A percentile compares a stretch with the other conserved stretches of the same genome.
These are phyloP conservation scores for Clausena lansium DNA, from an alignment of 345 rosid genomes.

Conservation along the genomic window DNA sequence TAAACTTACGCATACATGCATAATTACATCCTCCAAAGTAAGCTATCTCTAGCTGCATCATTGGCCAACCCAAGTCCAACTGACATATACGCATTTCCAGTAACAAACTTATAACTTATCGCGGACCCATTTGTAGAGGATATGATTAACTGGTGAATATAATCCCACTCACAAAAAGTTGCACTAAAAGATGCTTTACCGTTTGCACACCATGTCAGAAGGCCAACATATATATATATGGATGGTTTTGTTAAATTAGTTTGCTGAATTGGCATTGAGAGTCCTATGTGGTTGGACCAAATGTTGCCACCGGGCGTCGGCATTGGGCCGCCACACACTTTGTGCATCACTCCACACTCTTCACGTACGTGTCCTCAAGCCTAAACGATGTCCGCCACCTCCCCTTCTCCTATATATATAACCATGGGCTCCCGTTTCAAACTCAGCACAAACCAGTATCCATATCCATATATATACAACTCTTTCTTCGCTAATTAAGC, in stretches of 20 bases:
- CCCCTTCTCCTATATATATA: slow-evolving; percentile 4
- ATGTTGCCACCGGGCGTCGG: neutral
- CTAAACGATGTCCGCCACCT: slow-evolving; percentile 8
- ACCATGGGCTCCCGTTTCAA: neutral
- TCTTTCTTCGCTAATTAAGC: neutral
- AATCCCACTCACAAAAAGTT: no score
- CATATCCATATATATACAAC: neutral
- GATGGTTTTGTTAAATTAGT: neutral
- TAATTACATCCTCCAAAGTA: no score
- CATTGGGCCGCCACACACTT: slow-evolving; percentile 13
- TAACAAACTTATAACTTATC: no score
- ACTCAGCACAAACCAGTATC: neutral
- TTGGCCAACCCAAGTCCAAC: no score
- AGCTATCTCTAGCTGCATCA: no score
- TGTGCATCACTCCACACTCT: slow-evolving; percentile 14
- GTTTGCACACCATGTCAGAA: neutral
- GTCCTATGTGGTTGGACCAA: neutral
- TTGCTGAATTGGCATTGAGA: slow-evolving; percentile 10
- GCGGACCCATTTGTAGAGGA: no score
- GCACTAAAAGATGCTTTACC: neutral
- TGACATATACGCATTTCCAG: no score
- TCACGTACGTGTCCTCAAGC: slow-evolving; percentile 20
- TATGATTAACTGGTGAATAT: no score
- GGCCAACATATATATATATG: no score
- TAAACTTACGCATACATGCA: no score